Evolutionary conservation across 345 rosid species (phyloP).

Genomic region (Noccaea caerulescens): DNA sequence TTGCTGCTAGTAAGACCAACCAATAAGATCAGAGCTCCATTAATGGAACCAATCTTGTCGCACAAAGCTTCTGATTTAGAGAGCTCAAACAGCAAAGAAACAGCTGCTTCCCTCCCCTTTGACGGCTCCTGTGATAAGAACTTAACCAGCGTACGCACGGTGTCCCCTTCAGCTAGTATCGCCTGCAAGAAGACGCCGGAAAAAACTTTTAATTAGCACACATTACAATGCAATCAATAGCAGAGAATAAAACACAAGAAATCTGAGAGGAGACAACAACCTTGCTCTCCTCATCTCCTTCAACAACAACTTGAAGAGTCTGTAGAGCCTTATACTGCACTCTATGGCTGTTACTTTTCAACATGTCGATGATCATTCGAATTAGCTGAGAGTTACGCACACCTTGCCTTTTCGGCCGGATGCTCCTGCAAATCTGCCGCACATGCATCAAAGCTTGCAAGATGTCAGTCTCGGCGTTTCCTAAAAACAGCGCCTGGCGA

Average conservation of each 20-base stretch:
- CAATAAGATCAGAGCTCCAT: slow-evolving; percentile 92
- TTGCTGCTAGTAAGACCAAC: slow-evolving; percentile 93
- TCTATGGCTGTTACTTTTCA: slow-evolving; percentile 72
- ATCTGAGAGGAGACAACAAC: slow-evolving; percentile 45
- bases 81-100: slow-evolving; percentile 87
- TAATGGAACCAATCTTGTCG: slow-evolving; percentile 89
- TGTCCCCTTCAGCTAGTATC: slow-evolving; percentile 85
- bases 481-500: slow-evolving; percentile 58
- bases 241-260: slow-evolving; percentile 25
- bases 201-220: slow-evolving; percentile 33
- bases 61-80: slow-evolving; percentile 85
- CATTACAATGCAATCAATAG: not conserved
- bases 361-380: slow-evolving; percentile 76
- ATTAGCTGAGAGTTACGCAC: slow-evolving; percentile 75
- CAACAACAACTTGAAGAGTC: slow-evolving; percentile 72
- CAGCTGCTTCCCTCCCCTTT: slow-evolving; percentile 92
- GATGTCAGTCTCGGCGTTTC: slow-evolving; percentile 70
- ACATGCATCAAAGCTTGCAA: slow-evolving; percentile 66
- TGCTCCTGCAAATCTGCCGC: slow-evolving; percentile 64
- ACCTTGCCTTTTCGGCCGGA: slow-evolving; percentile 62
- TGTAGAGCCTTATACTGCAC: slow-evolving; percentile 76
- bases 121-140: slow-evolving; percentile 85
- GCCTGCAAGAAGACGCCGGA: slow-evolving; percentile 55
- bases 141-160: slow-evolving; percentile 89
- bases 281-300: slow-evolving; percentile 87